A percentile compares a stretch with the other conserved stretches of the same genome.
phyloP scores from a whole-genome alignment of 306 rosid genomes.

The Alnus glutinosa region DNA sequence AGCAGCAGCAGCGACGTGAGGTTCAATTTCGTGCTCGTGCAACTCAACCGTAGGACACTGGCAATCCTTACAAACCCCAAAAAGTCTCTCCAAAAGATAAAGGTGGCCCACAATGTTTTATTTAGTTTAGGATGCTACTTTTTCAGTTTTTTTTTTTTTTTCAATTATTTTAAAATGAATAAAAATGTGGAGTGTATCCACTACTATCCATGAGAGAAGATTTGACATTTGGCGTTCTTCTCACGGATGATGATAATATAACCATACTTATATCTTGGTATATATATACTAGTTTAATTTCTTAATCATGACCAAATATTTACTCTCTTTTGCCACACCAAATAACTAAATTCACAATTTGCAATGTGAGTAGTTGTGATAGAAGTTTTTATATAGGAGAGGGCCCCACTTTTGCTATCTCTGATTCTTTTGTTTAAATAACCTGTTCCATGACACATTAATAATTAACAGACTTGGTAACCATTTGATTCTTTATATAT shows the following conservation, averaged over 20 bases:
- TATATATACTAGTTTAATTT: too few species aligned
- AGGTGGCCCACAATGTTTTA: slow-evolving; percentile 18
- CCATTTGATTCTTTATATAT: neutral
- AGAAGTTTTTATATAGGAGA: neutral
- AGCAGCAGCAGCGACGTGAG: slow-evolving; percentile 3
- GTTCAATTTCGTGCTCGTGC: slow-evolving; percentile 5
- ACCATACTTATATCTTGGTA: neutral
- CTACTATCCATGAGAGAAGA: neutral
- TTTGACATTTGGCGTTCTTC: slow-evolving; percentile 13
- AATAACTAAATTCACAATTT: slow-evolving; percentile 2
- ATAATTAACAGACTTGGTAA: neutral
- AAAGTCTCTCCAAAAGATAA: slow-evolving; percentile 21
- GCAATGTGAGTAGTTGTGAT: slow-evolving; percentile 37
- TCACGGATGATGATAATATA: neutral
- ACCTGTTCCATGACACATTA: neutral
- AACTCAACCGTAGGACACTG: slow-evolving; percentile 31
- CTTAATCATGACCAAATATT: too few species aligned
- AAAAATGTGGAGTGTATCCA: neutral
- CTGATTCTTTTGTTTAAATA: neutral
- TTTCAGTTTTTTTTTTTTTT: neutral
- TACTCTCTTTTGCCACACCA: neutral
- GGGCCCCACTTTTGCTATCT: neutral
- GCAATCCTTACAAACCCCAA: slow-evolving; percentile 27
- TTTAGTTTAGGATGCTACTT: neutral
- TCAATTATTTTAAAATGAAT: neutral